Percentiles rank a stretch among this genome's conserved stretches.
These are phyloP conservation scores for Pichia sp. DNA, from an alignment of 1,139 yeast genomes.

Conservation along the genomic window DNA sequence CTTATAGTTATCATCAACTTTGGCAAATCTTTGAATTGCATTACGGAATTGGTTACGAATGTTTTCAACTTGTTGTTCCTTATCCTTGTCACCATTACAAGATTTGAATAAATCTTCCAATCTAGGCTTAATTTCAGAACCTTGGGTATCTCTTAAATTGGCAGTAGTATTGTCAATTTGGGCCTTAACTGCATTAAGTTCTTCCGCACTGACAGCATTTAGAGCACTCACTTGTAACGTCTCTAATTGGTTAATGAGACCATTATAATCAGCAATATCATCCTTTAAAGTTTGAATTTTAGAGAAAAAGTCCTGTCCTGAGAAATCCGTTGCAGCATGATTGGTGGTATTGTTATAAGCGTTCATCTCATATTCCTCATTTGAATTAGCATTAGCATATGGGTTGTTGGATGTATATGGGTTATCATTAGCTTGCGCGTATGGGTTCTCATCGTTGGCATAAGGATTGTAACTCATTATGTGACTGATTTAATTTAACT, in stretches of 20 bases:
- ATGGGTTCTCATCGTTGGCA: slow-evolving; percentile 17
- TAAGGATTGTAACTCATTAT: slow-evolving; percentile 9
- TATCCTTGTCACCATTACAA: slow-evolving; percentile 67
- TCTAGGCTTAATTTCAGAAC: slow-evolving; percentile 56
- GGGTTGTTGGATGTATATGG: slow-evolving; percentile 15
- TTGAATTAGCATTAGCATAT: no score
- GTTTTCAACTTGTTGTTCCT: slow-evolving; percentile 86
- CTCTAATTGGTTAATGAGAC: slow-evolving; percentile 69
- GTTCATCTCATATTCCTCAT: slow-evolving; percentile 21
- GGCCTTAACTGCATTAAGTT: slow-evolving; percentile 60
- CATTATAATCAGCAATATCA: slow-evolving; percentile 74
- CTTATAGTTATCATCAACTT: slow-evolving; percentile 80
- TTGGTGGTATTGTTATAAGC: background rate
- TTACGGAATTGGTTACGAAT: slow-evolving; percentile 80
- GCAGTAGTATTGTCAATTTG: slow-evolving; percentile 73
- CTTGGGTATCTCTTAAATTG: slow-evolving; percentile 76
- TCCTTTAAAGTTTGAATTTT: slow-evolving; percentile 78
- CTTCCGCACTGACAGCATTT: slow-evolving; percentile 81
- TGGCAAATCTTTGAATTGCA: slow-evolving; percentile 79
- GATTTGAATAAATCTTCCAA: slow-evolving; percentile 73
- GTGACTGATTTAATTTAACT: background rate
- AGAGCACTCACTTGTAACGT: slow-evolving; percentile 75
- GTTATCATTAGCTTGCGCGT: slow-evolving; percentile 14
- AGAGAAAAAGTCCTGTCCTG: slow-evolving; percentile 48
- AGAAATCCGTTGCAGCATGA: background rate